These are phyloP conservation scores for Suillus plorans DNA, from an alignment of 768 basidiomycete species.

Conservation along the genomic window DNA sequence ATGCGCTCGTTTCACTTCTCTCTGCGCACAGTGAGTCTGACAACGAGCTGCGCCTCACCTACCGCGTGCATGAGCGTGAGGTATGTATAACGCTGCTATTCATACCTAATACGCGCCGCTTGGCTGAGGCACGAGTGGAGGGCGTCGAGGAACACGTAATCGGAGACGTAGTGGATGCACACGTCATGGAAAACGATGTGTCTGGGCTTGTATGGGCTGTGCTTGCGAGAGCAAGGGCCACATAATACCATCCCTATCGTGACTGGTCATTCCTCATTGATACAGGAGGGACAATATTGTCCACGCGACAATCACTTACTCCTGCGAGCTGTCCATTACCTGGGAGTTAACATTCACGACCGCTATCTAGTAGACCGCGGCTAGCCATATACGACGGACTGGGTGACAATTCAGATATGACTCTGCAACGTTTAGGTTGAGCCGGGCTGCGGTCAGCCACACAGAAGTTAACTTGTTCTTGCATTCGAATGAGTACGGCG, in stretches of 20 bases:
- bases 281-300: not conserved
- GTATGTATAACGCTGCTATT: slow-evolving; percentile 63
- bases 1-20: slow-evolving; percentile 56
- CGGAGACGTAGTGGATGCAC: slow-evolving; percentile 58
- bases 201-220: slow-evolving; percentile 64
- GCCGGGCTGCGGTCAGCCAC: too few species aligned
- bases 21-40: slow-evolving; percentile 63
- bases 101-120: slow-evolving; percentile 62
- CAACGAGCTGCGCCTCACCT: slow-evolving; percentile 75
- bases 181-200: slow-evolving; percentile 64
- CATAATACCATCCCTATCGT: not conserved
- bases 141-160: slow-evolving; percentile 51
- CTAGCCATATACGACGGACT: not conserved
- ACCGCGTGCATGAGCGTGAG: slow-evolving; percentile 44
- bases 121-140: slow-evolving; percentile 62
- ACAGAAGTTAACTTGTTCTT: too few species aligned
- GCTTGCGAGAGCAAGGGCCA: slow-evolving; percentile 43
- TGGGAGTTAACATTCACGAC: not conserved
- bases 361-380: not conserved
- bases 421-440: not conserved
- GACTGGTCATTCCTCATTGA: not conserved
- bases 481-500: too few species aligned
- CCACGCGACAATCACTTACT: not conserved
- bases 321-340: not conserved
- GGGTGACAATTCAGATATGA: not conserved